Evolutionary conservation across 768 basidiomycete species (phyloP), one percentile per base, ranked within the genome.

Genomic region (Lactarius akahatsu): DNA sequence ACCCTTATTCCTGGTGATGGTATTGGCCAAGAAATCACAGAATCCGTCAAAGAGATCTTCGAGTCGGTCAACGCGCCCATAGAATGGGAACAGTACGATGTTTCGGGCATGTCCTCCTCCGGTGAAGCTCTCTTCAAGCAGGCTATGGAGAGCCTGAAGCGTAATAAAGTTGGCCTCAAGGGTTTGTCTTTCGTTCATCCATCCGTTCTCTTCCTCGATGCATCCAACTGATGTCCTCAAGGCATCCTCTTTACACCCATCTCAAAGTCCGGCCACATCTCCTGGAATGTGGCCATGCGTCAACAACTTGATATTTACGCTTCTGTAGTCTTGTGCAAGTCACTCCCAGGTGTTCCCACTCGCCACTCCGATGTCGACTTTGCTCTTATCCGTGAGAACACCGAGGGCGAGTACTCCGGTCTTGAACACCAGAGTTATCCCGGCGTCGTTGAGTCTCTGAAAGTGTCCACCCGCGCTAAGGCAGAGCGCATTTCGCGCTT

Each of bases 221-320:
- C 41, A 26, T 69, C 50, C 20, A 28, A n/a, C 40, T 23, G 36
- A 38, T 32, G 13, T 57, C 57, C 23, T 36, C 11, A 66, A 98
- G 96, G 97, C 72, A 99, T 98, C 73, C 90, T 99, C 71, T 98
- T 96, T 82, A 99, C 97, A 54, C 96, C 96, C 71, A 94, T 96
- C 72, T 98, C 96, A 61, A 91, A 92, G 78, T 88, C 88, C 23
- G 96, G 94, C 3, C 97, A 99, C 78, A 94, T 96, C 70, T 98
- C 97, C 66, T 99, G 97, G 97, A 99, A 99, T 76, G 97, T 99
- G 66, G 97, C 97, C 69, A 98, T 99, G 95, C 91, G 97, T 71
- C 96, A 98, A 77, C 92, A 96, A 76, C 91, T 99, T 70, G 97
- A 99, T 78, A 98, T 99, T 72, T 99, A 98, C 78, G 97, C 97